Conservation (phyloP, 352 stramenopile genomes). For the Phytophthora aleatoria region DNA sequence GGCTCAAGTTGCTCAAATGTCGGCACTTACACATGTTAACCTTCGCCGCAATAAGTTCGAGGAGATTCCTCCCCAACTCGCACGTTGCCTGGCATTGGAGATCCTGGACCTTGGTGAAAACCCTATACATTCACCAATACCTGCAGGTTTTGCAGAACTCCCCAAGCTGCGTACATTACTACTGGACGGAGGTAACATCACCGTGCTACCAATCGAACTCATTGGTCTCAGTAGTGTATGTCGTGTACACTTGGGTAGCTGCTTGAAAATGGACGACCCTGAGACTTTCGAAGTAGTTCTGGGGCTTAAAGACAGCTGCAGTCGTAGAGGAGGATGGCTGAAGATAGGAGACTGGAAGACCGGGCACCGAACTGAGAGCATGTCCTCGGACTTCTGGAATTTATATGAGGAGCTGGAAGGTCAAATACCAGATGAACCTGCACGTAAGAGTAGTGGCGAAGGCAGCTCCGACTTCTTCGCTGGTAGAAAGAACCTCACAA, state of each 20-base stretch:
- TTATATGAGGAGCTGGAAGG: conserved; percentile 27
- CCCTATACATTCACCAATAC: conserved; percentile 50
- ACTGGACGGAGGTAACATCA: conserved; percentile 56
- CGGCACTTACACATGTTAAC: conserved; percentile 65
- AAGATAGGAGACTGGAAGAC: conserved; percentile 49
- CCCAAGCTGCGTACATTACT: conserved; percentile 69
- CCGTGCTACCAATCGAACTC: conserved; percentile 66
- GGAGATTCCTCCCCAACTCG: conserved; percentile 52
- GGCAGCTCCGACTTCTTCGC: conserved; percentile 20
- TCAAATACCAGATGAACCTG: conserved; percentile 33
- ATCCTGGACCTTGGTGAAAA: conserved; percentile 79
- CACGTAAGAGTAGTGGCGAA: conserved; percentile 26
- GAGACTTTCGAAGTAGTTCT: conserved; percentile 71
- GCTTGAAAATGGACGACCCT: conserved; percentile 62
- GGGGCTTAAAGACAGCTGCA: conserved; percentile 54
- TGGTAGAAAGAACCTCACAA: conserved; percentile 4
- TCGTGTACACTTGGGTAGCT: conserved; percentile 62
- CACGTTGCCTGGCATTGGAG: conserved; percentile 51
- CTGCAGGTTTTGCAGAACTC: conserved; percentile 48
- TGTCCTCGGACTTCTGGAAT: conserved; percentile 32
- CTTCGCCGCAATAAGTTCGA: conserved; percentile 66
- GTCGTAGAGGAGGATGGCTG: conserved; percentile 64
- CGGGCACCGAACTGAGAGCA: conserved; percentile 25
- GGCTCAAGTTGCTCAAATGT: conserved; percentile 51
- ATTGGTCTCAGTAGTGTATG: conserved; percentile 53